Base-by-base conservation (phyloP, 345 rosid species). In the Boechera retrofracta region DNA sequence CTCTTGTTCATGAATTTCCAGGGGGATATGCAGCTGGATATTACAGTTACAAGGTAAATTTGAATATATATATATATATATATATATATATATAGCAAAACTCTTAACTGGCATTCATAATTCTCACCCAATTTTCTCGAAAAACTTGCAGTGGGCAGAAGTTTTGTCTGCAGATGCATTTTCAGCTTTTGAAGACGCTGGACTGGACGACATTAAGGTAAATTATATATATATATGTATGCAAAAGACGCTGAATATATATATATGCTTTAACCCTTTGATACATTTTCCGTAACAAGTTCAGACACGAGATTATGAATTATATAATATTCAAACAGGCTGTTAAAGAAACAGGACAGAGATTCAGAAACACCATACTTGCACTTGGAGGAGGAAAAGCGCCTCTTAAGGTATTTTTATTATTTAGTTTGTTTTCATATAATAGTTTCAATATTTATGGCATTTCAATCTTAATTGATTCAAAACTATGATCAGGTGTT, bases 21-120 rank as follows among this genome's bases (percentile, higher is more conserved):
- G 98, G 97, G 45, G 96, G 94, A 73, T 93, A 91, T 78, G 96
- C 98, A 67, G 97, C 98, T 65, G 98, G 98, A 67, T 93, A 93
- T 81, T 93, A 93, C 78, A 91, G 98, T 73, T 93, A 93, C 84
- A 93, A 93, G 98, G 98, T 93, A 83, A 12, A 31, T 44, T 32
- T 67, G 54, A 24, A 55, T 47, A 54, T 80, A 44, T 49, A 3
- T 4, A 13, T 5, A 26, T 49, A 3, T 4, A 13, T 5, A 26
- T n/a, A n/a, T n/a, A 55, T 47, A 54, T 80, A 44, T 49, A 3
- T 4, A 13, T 5, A 26, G 9, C 66, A 45, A 62, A 55, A 70
- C 38, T 15, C 61, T n/a, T 42, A 8, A 35, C 8, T 5, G 6
- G 33, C 16, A 24, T 15, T 54, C 29, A 32, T 10, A 64, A 63